These are phyloP conservation scores for Botrytis fabae DNA, from an alignment of 2,329 filamentous ascomycete species.

Conservation along the genomic window DNA sequence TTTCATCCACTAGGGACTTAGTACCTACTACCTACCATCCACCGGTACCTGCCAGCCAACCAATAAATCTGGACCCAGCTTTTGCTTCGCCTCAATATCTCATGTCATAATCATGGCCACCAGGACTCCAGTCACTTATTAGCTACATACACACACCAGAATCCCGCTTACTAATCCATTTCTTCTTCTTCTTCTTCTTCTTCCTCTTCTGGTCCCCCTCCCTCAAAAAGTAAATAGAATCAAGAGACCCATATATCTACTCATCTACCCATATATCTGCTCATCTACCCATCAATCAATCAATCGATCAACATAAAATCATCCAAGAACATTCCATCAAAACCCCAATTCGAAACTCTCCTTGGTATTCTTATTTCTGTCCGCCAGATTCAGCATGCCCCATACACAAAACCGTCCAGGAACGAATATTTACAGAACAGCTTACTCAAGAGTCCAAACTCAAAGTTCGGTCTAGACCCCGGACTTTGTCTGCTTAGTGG, in stretches of 20 bases:
- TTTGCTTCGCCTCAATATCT: not conserved
- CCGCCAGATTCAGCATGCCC: not conserved
- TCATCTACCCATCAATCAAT: not conserved
- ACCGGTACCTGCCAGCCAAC: not conserved
- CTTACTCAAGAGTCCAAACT: not conserved
- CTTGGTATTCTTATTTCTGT: not conserved
- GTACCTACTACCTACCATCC: not conserved
- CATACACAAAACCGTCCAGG: not conserved
- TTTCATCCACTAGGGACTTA: not conserved
- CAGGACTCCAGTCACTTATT: not conserved
- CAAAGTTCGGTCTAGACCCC: slow-evolving; percentile 1
- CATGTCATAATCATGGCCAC: not conserved
- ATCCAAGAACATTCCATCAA: not conserved
- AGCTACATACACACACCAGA: not conserved
- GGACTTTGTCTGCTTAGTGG: not conserved
- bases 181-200: not conserved
- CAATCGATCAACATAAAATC: not conserved
- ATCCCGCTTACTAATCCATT: not conserved
- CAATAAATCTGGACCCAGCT: not conserved
- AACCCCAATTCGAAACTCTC: not conserved
- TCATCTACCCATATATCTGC: too few relatives aligned
- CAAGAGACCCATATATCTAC: not conserved
- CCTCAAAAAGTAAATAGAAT: not conserved
- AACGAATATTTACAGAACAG: not conserved
- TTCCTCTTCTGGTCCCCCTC: too few relatives aligned